These are phyloP conservation scores for Stereocaulon alpinum DNA, from an alignment of 495 filamentous ascomycete genomes.

Conservation along the genomic window DNA sequence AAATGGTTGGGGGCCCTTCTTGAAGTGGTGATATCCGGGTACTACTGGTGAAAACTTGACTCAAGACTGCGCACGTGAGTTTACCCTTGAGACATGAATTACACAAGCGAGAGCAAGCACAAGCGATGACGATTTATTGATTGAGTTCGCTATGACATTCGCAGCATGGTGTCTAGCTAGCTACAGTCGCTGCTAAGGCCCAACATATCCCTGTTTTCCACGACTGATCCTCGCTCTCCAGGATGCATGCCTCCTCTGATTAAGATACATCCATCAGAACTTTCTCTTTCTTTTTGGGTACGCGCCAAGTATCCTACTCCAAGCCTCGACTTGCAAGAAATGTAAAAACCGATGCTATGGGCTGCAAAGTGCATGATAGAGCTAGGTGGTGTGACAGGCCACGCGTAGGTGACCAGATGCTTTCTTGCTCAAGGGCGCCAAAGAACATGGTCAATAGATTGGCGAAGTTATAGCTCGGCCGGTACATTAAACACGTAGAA, in stretches of 20 bases:
- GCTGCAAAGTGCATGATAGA: not conserved
- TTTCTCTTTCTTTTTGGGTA: not conserved
- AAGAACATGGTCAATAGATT: not conserved
- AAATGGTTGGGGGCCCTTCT: not conserved
- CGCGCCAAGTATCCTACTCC: not conserved
- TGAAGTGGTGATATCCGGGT: not conserved
- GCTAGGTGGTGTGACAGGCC: not conserved
- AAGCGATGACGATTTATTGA: not conserved
- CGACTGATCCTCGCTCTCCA: too few species aligned
- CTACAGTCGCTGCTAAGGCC: not conserved
- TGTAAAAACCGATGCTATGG: not conserved
- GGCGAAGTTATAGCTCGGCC: not conserved
- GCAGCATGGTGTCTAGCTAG: constrained; percentile 13
- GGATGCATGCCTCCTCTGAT: not conserved
- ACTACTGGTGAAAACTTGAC: not conserved
- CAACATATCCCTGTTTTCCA: not conserved
- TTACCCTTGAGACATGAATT: not conserved
- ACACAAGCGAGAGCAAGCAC: not conserved
- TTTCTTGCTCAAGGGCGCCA: not conserved
- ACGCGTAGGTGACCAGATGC: not conserved
- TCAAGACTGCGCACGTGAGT: not conserved
- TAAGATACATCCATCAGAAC: not conserved
- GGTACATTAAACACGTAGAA: constrained; percentile 3
- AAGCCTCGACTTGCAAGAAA: not conserved
- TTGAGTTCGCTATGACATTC: constrained; percentile 4